A percentile compares a stretch with the other conserved stretches of the same genome.
phyloP scores from a whole-genome alignment of 1,139 yeast genomes.

The Candida smagusa region DNA sequence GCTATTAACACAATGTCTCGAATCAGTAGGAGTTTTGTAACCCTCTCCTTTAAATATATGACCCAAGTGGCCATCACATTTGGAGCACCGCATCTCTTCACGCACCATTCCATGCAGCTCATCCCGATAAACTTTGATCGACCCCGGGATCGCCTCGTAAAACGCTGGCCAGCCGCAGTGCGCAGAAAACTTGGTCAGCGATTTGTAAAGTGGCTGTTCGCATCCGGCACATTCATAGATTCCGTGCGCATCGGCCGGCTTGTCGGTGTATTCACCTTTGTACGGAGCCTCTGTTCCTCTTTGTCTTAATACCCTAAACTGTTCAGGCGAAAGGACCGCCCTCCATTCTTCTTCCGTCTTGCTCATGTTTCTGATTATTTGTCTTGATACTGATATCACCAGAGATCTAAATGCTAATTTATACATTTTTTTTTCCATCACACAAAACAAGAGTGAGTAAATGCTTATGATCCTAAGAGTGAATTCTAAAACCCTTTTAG shows the following conservation, averaged over 20 bases:
- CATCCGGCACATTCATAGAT: slow-evolving; percentile 86
- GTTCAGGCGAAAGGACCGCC: slow-evolving; percentile 72
- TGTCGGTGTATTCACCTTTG: slow-evolving; percentile 64
- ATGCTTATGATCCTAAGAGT: too few relatives aligned
- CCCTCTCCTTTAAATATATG: slow-evolving; percentile 97
- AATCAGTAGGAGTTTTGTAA: slow-evolving; percentile 82
- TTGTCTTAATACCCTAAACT: slow-evolving; percentile 73
- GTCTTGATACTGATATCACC: neutral
- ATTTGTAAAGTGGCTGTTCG: slow-evolving; percentile 69
- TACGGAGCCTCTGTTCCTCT: slow-evolving; percentile 84
- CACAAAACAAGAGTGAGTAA: too few relatives aligned
- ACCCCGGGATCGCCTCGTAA: slow-evolving; percentile 82
- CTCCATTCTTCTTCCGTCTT: slow-evolving; percentile 74
- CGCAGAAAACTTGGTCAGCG: slow-evolving; percentile 78
- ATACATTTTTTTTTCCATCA: neutral
- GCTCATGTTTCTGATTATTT: slow-evolving; percentile 1
- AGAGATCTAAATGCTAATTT: too few relatives aligned
- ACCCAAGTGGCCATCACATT: slow-evolving; percentile 94
- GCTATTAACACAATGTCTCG: slow-evolving; percentile 92
- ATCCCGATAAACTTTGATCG: slow-evolving; percentile 64
- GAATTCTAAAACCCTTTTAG: too few relatives aligned
- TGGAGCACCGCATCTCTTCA: slow-evolving; percentile 81
- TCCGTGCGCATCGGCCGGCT: slow-evolving; percentile 49
- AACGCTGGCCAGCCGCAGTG: slow-evolving; percentile 99
- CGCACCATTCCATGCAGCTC: slow-evolving; percentile 68